phyloP scores from a whole-genome alignment of 805 yeast species.

The Candida lessepsii region DNA sequence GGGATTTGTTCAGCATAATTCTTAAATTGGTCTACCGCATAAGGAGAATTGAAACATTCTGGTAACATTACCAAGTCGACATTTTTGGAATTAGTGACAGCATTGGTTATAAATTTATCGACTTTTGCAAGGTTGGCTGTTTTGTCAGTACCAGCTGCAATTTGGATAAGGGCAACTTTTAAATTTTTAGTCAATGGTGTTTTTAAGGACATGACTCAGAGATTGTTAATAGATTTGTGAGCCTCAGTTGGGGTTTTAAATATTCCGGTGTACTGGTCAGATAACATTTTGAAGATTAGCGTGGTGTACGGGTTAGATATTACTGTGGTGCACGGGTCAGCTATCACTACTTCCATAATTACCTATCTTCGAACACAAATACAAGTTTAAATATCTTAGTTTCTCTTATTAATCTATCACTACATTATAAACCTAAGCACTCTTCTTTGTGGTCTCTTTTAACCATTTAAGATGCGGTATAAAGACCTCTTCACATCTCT shows the following conservation, averaged over 20 bases:
- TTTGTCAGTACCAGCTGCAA: constrained; percentile 80
- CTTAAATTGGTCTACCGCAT: constrained; percentile 80
- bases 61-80: constrained; percentile 82
- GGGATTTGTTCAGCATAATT: constrained; percentile 90
- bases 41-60: constrained; percentile 96
- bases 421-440: background rate
- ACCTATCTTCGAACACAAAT: too few species aligned
- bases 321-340: too few species aligned
- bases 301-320: too few species aligned
- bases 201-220: constrained; percentile 20
- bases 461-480: constrained; percentile 45
- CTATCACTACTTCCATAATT: too few species aligned
- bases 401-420: too few species aligned
- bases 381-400: too few species aligned
- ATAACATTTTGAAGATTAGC: too few species aligned
- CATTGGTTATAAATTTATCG: constrained; percentile 58
- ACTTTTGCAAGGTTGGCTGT: constrained; percentile 72
- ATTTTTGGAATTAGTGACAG: constrained; percentile 39
- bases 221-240: too few species aligned
- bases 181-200: constrained; percentile 53
- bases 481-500: constrained; percentile 35
- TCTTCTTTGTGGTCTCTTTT: constrained; percentile 27
- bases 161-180: constrained; percentile 81
- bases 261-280: too few species aligned
- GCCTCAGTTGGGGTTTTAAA: too few species aligned